Conservation (phyloP, 352 stramenopile species). For the Poterioochromonas sp. region DNA sequence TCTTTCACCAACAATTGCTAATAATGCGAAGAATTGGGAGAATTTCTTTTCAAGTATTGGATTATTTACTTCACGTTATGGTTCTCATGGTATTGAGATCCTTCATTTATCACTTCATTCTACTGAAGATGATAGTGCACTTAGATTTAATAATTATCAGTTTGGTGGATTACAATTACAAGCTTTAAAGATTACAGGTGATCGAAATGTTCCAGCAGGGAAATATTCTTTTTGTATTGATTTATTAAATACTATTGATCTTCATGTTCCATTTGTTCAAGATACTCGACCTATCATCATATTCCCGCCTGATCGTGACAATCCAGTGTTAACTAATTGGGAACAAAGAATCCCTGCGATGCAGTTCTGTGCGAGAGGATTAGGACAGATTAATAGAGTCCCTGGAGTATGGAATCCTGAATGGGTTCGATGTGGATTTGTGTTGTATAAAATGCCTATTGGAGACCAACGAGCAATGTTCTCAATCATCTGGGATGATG, state of each 20-base stretch:
- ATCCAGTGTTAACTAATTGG: background rate
- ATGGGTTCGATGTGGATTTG: background rate
- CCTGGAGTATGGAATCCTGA: constrained; percentile 13
- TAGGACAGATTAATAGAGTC: constrained; percentile 12
- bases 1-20: background rate
- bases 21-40: background rate
- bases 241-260: background rate
- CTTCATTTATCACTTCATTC: background rate
- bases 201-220: constrained; percentile 23
- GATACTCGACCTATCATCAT: background rate
- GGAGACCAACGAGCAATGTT: background rate
- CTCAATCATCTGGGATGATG: constrained; percentile 11
- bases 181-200: constrained; percentile 22
- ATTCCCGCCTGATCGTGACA: background rate
- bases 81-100: constrained; percentile 11
- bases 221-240: constrained; percentile 16
- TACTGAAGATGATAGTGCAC: background rate
- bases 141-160: background rate
- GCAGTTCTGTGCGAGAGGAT: background rate
- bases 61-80: background rate
- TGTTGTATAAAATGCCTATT: background rate
- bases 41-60: background rate
- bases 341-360: background rate
- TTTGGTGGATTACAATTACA: constrained; percentile 1
- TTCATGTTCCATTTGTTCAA: background rate